phyloP scores from a whole-genome alignment of 768 basidiomycete genomes.

The Boletus subparvulus region DNA sequence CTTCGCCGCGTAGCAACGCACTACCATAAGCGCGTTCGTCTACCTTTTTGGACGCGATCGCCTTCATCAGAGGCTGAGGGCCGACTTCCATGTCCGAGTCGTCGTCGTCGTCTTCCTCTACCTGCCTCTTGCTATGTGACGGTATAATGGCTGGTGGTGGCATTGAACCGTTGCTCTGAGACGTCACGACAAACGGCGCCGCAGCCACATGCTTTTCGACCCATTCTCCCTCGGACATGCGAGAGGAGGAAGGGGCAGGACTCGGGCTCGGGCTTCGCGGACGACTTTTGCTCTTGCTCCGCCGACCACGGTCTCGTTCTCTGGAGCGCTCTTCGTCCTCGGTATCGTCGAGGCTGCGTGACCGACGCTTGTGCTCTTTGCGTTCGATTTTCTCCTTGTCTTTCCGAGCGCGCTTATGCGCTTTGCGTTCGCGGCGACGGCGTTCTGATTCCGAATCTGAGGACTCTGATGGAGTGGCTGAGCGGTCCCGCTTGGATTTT shows the following conservation, averaged over 20 bases:
- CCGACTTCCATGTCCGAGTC: conserved; percentile 70
- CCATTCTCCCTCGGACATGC: conserved; percentile 55
- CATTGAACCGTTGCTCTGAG: conserved; percentile 22
- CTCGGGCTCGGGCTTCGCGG: conserved; percentile 35
- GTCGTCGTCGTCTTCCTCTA: conserved; percentile 29
- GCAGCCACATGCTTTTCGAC: conserved; percentile 52
- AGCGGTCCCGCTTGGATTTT: conserved; percentile 59
- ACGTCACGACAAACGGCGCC: conserved; percentile 26
- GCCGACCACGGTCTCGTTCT: conserved; percentile 26
- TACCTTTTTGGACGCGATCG: conserved; percentile 47
- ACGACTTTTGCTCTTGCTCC: conserved; percentile 35
- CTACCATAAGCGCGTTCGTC: conserved; percentile 90
- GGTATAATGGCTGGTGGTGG: conserved; percentile 25
- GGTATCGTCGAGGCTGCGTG: conserved; percentile 36
- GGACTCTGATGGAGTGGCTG: conserved; percentile 42
- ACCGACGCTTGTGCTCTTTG: conserved; percentile 37
- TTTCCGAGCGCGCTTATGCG: conserved; percentile 53
- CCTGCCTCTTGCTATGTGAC: conserved; percentile 10
- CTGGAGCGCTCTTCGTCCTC: conserved; percentile 40
- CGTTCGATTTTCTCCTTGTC: conserved; percentile 47
- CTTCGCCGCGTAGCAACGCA: conserved; percentile 90
- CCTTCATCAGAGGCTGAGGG: conserved; percentile 61
- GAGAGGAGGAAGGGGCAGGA: conserved; percentile 30
- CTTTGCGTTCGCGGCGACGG: conserved; percentile 56
- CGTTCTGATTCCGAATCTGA: conserved; percentile 58